Conservation (phyloP, 495 filamentous ascomycete genomes). For the Neurospora sp. region DNA sequence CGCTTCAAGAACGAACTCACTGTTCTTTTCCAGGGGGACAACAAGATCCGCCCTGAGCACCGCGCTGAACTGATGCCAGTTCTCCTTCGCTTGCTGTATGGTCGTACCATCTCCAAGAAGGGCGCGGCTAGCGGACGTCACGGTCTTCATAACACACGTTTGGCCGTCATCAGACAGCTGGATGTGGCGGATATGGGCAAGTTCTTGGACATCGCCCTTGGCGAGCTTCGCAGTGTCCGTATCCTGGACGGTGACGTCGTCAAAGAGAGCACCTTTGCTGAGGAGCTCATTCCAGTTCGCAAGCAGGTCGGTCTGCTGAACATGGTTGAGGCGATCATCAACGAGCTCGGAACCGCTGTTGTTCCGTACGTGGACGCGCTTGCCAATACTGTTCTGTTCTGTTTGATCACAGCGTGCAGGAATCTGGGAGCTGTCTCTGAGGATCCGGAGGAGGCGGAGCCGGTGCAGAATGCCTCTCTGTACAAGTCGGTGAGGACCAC, state of each 20-base stretch:
- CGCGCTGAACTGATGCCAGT: constrained; percentile 66
- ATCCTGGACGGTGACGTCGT: constrained; percentile 41
- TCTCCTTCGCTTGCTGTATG: constrained; percentile 79
- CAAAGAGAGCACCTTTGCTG: constrained; percentile 39
- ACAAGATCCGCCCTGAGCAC: constrained; percentile 63
- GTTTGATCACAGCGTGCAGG: constrained; percentile 61
- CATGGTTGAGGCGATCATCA: constrained; percentile 82
- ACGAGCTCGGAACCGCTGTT: constrained; percentile 64
- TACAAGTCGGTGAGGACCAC: constrained; percentile 61
- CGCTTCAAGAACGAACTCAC: constrained; percentile 86
- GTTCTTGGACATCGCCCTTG: constrained; percentile 78
- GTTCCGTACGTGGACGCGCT: constrained; percentile 49
- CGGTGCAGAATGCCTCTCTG: constrained; percentile 42
- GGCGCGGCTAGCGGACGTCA: constrained; percentile 51
- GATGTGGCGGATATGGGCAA: constrained; percentile 53
- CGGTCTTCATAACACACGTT: constrained; percentile 53
- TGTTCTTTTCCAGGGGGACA: constrained; percentile 75
- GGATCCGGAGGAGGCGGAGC: constrained; percentile 37
- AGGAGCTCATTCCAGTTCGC: constrained; percentile 49
- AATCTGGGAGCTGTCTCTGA: constrained; percentile 32
- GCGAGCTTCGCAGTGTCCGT: constrained; percentile 48
- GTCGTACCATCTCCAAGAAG: constrained; percentile 72
- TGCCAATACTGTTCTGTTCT: constrained; percentile 67
- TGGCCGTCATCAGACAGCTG: constrained; percentile 42
- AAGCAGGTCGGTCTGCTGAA: constrained; percentile 83